Percentiles rank a stretch among this genome's conserved stretches.
Evolutionary conservation across 768 basidiomycete species (phyloP).

Genomic region (Coprinopsis strossmayeri): DNA sequence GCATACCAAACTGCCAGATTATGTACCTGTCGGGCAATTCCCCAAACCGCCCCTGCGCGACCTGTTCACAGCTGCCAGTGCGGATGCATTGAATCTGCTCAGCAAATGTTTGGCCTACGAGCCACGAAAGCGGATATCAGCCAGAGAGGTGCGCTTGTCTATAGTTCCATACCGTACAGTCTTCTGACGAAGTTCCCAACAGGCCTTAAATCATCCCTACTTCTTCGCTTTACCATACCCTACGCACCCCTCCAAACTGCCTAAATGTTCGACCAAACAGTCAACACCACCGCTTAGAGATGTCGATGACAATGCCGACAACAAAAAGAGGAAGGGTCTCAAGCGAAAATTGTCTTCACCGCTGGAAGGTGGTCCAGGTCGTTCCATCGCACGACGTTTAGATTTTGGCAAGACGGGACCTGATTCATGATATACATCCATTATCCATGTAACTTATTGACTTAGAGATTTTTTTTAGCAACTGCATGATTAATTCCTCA

Average conservation of each 20-base stretch:
- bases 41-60: slow-evolving; percentile 77
- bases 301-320: slow-evolving; percentile 59
- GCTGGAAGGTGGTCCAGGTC: slow-evolving; percentile 38
- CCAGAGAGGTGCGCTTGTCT: slow-evolving; percentile 56
- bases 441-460: not conserved
- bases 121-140: slow-evolving; percentile 74
- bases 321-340: slow-evolving; percentile 45
- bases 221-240: slow-evolving; percentile 85
- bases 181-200: slow-evolving; percentile 5
- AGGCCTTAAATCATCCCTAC: slow-evolving; percentile 87
- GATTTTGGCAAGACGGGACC: slow-evolving; percentile 58
- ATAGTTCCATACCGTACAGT: not conserved
- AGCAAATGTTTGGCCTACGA: slow-evolving; percentile 78
- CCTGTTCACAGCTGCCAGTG: slow-evolving; percentile 86
- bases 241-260: slow-evolving; percentile 82
- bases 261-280: slow-evolving; percentile 53
- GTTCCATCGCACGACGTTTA: slow-evolving; percentile 62
- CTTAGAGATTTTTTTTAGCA: not conserved
- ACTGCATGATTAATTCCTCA: too few relatives aligned
- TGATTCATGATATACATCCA: slow-evolving; percentile 20
- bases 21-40: slow-evolving; percentile 79
- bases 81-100: slow-evolving; percentile 80
- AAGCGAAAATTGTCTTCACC: slow-evolving; percentile 69
- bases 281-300: slow-evolving; percentile 62
- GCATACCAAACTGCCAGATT: slow-evolving; percentile 86